Evolutionary conservation across 805 yeast genomes (phyloP).

Genomic region (Ascoidea rubescens): DNA sequence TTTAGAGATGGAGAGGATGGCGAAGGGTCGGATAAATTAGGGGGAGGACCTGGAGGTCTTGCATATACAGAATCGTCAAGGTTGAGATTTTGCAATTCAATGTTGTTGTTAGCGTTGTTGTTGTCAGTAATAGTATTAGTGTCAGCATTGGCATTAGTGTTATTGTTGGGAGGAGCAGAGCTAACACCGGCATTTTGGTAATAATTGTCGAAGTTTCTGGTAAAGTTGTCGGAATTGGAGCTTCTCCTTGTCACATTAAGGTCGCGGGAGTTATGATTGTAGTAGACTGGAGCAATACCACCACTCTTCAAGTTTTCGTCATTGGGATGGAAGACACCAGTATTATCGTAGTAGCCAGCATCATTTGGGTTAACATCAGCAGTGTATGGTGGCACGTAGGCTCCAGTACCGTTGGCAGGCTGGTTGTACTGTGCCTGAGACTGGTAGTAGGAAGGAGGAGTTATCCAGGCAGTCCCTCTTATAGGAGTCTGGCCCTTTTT

Average conservation of each 20-base stretch:
- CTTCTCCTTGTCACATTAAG: neutral
- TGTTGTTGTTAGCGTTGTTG: neutral
- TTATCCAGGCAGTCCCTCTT: slow-evolving; percentile 72
- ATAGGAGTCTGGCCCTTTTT: slow-evolving; percentile 38
- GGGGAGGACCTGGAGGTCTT: neutral
- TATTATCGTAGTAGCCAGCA: slow-evolving; percentile 60
- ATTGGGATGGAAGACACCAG: slow-evolving; percentile 34
- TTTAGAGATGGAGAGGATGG: neutral
- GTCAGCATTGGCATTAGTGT: neutral
- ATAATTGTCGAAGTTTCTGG: neutral
- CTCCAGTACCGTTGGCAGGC: slow-evolving; percentile 19
- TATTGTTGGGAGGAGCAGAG: neutral
- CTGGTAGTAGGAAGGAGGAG: slow-evolving; percentile 68
- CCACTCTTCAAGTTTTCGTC: neutral
- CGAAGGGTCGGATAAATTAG: neutral
- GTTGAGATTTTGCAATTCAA: neutral
- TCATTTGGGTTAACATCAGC: slow-evolving; percentile 56
- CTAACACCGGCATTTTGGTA: neutral
- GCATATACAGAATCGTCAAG: neutral
- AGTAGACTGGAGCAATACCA: neutral
- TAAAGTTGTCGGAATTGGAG: neutral
- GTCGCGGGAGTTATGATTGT: neutral
- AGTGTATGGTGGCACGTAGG: slow-evolving; percentile 52
- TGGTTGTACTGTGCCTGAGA: slow-evolving; percentile 44
- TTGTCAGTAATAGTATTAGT: neutral